A percentile compares a stretch with the other conserved stretches of the same genome.
Conservation (phyloP, 345 rosid species). For the Populus ilicifolia region DNA sequence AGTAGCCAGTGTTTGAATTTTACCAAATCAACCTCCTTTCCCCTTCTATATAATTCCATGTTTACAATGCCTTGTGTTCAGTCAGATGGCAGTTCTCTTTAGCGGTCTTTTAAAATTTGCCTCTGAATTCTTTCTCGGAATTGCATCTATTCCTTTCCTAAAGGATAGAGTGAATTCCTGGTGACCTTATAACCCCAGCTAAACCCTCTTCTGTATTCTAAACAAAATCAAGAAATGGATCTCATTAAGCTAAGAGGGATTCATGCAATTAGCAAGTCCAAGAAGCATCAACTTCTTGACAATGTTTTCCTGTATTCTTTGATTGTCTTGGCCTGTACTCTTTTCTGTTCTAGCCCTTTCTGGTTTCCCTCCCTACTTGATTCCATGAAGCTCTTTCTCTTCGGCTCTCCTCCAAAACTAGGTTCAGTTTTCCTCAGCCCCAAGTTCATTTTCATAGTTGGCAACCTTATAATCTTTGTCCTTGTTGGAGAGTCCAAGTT, state of each 20-base stretch:
- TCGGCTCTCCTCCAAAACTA: slow-evolving; percentile 28
- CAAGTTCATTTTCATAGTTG: slow-evolving; percentile 45
- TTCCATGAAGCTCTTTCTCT: slow-evolving; percentile 23
- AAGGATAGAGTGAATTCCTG: background rate
- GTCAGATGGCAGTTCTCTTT: slow-evolving; percentile 26
- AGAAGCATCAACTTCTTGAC: slow-evolving; percentile 30
- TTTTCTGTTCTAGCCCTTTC: slow-evolving; percentile 37
- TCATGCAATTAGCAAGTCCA: slow-evolving; percentile 32
- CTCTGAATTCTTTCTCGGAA: slow-evolving; percentile 12
- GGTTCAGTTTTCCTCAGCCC: slow-evolving; percentile 23
- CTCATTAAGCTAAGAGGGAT: slow-evolving; percentile 24
- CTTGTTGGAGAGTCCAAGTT: slow-evolving; percentile 50
- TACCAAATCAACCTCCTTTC: slow-evolving; percentile 13
- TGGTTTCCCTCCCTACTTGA: slow-evolving; percentile 34
- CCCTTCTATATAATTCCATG: slow-evolving; percentile 21
- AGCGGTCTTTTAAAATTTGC: slow-evolving; percentile 3
- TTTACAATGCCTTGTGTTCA: slow-evolving; percentile 24
- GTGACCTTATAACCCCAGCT: background rate
- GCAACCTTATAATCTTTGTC: slow-evolving; percentile 49
- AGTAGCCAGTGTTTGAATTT: slow-evolving; percentile 14
- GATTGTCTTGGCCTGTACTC: slow-evolving; percentile 26
- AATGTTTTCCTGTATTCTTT: slow-evolving; percentile 20
- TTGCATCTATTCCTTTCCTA: background rate
- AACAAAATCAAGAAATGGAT: slow-evolving; percentile 17
- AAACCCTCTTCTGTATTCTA: background rate